Base-by-base conservation (phyloP, 768 basidiomycete genomes). In the Boletus sensibilis region DNA sequence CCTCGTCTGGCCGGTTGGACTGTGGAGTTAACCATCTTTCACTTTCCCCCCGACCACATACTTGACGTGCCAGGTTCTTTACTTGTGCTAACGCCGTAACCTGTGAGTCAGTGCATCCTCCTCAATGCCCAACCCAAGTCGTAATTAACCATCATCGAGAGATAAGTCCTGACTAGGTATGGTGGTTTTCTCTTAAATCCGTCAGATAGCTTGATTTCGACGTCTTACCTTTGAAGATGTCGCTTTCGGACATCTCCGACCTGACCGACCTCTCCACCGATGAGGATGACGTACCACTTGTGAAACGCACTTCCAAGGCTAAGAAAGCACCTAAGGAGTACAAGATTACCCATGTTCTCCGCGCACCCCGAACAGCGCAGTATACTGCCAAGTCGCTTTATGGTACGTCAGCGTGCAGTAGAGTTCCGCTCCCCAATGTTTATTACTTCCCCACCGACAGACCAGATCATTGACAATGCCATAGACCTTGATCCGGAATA, bases 401-500 rank as follows among this genome's bases (percentile, higher is more conserved):
- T 56, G 75, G 83, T 80, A 58, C 50, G 71, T 55, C 18, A 23
- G 34, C 9, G 27, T 41, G 16, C n/a, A 31, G 2, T 33, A 39
- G 2, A 45, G 6, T 42, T 23, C 37, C 12, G 14, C 34, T 50
- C 49, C 20, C 20, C 38, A 20, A 44, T 29, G 50, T 50, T 50
- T 40, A 46, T 31, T 35, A 11, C 21, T 42, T 37, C 1, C 39
- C 25, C 18, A 3, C 38, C 11, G 14, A 23, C 55, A 86, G 85
- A 79, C 50, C 76, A 79, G 59, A 76, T 86, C 31, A 61, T 74
- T 4, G 68, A 79, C 5, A 75, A 71, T 6, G 60, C 65, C 11
- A 79, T 87, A 41, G 77, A 85, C 52, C 73, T 87, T 9, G 76
- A 87, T 56, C 85, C 86, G 0, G 83, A 86, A 57, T 87, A 87